Conservation (phyloP, 345 rosid genomes). For the Ceriops tagal region DNA sequence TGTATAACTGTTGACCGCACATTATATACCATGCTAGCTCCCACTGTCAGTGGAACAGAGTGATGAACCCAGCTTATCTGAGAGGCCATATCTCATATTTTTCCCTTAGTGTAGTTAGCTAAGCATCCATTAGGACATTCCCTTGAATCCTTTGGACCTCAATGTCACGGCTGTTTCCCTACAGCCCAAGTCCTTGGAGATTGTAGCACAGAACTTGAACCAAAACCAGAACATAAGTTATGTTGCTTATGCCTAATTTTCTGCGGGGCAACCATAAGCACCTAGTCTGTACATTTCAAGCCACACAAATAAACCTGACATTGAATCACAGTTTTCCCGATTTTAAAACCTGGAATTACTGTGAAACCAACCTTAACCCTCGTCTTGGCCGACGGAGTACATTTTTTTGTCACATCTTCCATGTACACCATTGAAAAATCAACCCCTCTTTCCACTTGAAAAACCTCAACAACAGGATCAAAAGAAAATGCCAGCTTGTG, state of each 20-base stretch:
- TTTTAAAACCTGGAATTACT: slow-evolving; percentile 84
- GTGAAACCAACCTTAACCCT: slow-evolving; percentile 79
- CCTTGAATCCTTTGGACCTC: slow-evolving; percentile 19
- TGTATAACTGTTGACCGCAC: slow-evolving; percentile 3
- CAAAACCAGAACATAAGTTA: slow-evolving; percentile 1
- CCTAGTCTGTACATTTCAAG: slow-evolving; percentile 40
- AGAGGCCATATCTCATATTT: slow-evolving; percentile 8
- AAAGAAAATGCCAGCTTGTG: slow-evolving; percentile 77
- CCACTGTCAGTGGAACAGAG: slow-evolving; percentile 1
- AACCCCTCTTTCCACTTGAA: slow-evolving; percentile 75
- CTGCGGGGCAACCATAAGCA: slow-evolving; percentile 11
- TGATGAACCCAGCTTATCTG: slow-evolving; percentile 6
- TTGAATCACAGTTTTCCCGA: slow-evolving; percentile 69
- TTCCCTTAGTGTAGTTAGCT: slow-evolving; percentile 11
- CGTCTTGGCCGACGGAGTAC: slow-evolving; percentile 26
- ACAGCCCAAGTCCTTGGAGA: slow-evolving; percentile 12
- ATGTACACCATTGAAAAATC: slow-evolving; percentile 78
- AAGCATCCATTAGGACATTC: slow-evolving; percentile 9
- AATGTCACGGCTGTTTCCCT: neutral
- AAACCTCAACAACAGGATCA: slow-evolving; percentile 81
- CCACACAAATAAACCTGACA: slow-evolving; percentile 70
- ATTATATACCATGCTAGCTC: slow-evolving; percentile 16
- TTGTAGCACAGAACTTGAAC: slow-evolving; percentile 4
- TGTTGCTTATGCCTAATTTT: slow-evolving; percentile 8
- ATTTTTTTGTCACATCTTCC: slow-evolving; percentile 64